phyloP scores from a whole-genome alignment of 2,329 filamentous ascomycete species.

The Seiridium cupressi region DNA sequence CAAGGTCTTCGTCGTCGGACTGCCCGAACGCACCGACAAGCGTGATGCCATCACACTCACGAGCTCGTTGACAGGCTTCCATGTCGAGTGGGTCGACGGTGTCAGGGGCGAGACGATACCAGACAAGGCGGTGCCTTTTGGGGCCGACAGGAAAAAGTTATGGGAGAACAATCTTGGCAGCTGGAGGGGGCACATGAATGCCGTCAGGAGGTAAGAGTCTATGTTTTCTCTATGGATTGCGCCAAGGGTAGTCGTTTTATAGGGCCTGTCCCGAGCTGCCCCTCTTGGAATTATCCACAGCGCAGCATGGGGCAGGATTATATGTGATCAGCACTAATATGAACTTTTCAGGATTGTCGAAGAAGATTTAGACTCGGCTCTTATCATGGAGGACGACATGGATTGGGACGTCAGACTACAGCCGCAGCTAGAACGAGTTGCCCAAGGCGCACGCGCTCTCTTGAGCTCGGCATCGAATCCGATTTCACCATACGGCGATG shows the following conservation, averaged over 20 bases:
- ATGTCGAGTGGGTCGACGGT: conserved; percentile 42
- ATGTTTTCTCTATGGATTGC: neutral
- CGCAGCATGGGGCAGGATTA: no score
- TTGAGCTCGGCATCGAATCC: conserved; percentile 17
- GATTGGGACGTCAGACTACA: conserved; percentile 38
- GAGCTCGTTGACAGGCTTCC: conserved; percentile 37
- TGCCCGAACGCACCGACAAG: conserved; percentile 46
- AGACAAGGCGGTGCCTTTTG: conserved; percentile 40
- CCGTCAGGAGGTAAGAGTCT: conserved; percentile 23
- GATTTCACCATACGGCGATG: conserved; percentile 21
- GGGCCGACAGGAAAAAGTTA: conserved; percentile 21
- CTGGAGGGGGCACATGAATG: conserved; percentile 39
- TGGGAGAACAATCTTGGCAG: conserved; percentile 35
- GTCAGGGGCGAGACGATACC: conserved; percentile 36
- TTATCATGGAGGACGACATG: conserved; percentile 38
- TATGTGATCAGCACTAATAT: neutral
- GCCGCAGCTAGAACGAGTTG: conserved; percentile 27
- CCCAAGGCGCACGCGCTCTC: conserved; percentile 28
- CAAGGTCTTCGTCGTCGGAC: conserved; percentile 38
- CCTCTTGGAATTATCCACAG: no score
- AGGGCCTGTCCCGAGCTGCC: no score
- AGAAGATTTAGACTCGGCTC: conserved; percentile 29
- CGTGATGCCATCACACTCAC: conserved; percentile 44
- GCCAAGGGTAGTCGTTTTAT: no score
- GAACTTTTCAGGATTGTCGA: conserved; percentile 28